phyloP scores from a whole-genome alignment of 345 rosid species.

The Pugionium cornutum region DNA sequence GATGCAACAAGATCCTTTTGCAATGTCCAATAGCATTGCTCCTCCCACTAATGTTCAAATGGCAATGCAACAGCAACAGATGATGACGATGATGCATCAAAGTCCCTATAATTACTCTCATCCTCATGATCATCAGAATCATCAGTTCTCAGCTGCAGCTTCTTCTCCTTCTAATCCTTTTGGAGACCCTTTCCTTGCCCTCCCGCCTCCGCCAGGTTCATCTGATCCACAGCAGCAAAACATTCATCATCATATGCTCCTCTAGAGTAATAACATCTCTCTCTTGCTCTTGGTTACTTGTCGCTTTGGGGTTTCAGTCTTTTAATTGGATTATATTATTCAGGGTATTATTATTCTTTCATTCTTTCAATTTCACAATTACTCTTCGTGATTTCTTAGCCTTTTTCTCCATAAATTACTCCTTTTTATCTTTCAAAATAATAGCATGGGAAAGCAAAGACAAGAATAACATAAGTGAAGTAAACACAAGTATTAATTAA shows the following conservation, averaged over 20 bases:
- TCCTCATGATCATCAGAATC: slow-evolving; percentile 29
- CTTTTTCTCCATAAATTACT: no score
- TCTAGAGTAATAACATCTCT: slow-evolving; percentile 42
- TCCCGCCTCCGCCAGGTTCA: slow-evolving; percentile 43
- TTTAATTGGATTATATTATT: no score
- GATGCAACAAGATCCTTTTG: slow-evolving; percentile 70
- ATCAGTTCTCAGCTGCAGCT: slow-evolving; percentile 41
- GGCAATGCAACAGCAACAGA: slow-evolving; percentile 63
- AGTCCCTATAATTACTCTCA: slow-evolving; percentile 40
- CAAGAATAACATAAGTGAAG: no score
- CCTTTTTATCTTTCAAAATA: no score
- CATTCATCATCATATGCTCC: slow-evolving; percentile 54
- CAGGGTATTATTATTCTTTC: no score
- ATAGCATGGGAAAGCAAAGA: no score
- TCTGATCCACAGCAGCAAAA: slow-evolving; percentile 39
- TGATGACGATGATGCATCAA: slow-evolving; percentile 33
- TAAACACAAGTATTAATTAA: no score
- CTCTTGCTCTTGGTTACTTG: no score
- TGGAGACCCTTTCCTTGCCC: slow-evolving; percentile 55
- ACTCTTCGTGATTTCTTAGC: no score
- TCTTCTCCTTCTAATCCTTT: slow-evolving; percentile 64
- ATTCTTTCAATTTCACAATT: no score
- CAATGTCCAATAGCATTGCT: slow-evolving; percentile 60
- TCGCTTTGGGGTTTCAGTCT: no score
- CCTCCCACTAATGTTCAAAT: slow-evolving; percentile 84